Percentiles rank a stretch among this genome's conserved stretches.
phyloP scores from a whole-genome alignment of 2,329 filamentous ascomycete genomes.

The Xylaria sp. region DNA sequence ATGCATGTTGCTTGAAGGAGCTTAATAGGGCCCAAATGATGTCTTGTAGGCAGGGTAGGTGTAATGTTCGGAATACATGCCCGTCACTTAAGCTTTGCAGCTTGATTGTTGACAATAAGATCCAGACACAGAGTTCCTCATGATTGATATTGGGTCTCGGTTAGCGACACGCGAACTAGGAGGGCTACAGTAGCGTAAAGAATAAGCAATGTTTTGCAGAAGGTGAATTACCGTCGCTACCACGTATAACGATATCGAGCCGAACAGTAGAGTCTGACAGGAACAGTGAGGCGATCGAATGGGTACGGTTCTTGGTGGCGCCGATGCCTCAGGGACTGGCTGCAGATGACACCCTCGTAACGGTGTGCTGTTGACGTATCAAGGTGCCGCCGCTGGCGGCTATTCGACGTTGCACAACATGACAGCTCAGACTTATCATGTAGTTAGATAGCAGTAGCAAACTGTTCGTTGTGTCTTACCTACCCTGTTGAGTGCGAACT shows the following conservation, averaged over 20 bases:
- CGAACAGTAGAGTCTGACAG: background rate
- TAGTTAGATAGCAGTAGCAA: background rate
- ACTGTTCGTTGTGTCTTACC: background rate
- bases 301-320: background rate
- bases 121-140: background rate
- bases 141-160: background rate
- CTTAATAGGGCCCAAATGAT: background rate
- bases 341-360: background rate
- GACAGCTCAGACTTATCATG: background rate
- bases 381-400: background rate
- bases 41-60: background rate
- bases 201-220: background rate
- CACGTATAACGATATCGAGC: background rate
- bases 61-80: background rate
- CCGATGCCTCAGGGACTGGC: background rate
- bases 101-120: background rate
- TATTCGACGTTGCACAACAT: background rate
- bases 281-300: background rate
- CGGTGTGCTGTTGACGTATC: background rate
- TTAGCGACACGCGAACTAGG: background rate
- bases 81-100: background rate
- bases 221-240: background rate
- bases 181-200: background rate
- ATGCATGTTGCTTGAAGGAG: too few relatives aligned
- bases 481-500: background rate